phyloP scores from a whole-genome alignment of 129 eudicot genomes.

The Flaveria robusta region DNA sequence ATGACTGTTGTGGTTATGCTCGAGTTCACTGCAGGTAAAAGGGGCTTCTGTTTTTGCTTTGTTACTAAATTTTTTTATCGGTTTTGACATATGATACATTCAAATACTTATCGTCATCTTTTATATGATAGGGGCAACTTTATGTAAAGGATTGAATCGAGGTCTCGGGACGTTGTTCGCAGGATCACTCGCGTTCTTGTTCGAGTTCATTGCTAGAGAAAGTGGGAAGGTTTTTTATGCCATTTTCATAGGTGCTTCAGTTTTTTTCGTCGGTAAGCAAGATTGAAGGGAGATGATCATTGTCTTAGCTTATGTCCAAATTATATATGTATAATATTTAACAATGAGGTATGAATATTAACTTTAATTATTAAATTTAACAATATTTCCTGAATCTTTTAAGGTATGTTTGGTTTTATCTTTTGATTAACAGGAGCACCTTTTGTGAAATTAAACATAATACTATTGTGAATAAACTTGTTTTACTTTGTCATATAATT shows the following conservation, averaged over 20 bases:
- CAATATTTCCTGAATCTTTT: no score
- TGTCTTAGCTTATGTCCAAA: no score
- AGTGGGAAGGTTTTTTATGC: conserved; percentile 40
- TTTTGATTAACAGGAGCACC: no score
- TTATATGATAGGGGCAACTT: conserved; percentile 39
- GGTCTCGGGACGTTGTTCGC: conserved; percentile 47
- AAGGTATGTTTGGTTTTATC: no score
- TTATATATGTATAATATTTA: no score
- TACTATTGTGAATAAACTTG: no score
- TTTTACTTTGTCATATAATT: no score
- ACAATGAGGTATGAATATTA: no score
- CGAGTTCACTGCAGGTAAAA: conserved; percentile 49
- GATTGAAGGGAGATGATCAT: no score
- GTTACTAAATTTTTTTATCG: neutral
- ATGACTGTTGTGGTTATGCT: conserved; percentile 50
- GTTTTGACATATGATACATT: neutral
- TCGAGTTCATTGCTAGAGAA: conserved; percentile 36
- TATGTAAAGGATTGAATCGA: conserved; percentile 49
- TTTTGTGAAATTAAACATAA: no score
- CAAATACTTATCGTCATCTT: neutral
- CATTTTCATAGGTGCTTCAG: conserved; percentile 38
- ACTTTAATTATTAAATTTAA: no score
- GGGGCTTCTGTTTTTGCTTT: neutral
- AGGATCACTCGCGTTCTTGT: conserved; percentile 39
- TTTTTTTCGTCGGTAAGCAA: conserved; percentile 38